A percentile compares a stretch with the other conserved stretches of the same genome.
phyloP scores from a whole-genome alignment of 176 grass and related monocot species.

The Triticum monococcum region DNA sequence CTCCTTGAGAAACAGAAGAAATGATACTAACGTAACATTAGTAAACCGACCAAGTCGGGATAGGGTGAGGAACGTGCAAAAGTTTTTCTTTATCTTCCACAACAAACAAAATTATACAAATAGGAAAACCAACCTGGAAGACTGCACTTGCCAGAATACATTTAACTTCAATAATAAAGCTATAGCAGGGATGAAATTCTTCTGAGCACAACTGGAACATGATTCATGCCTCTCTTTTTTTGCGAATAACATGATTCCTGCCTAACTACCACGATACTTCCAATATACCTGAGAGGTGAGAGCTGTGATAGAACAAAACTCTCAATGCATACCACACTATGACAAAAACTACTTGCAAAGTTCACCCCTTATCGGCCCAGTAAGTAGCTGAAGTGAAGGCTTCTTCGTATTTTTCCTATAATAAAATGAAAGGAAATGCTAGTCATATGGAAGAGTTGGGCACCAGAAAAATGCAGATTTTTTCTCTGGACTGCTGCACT shows the following conservation, averaged over 20 bases:
- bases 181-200: neutral
- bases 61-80: no score
- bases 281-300: neutral
- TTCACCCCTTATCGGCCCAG: neutral
- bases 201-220: neutral
- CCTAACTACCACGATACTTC: neutral
- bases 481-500: no score
- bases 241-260: neutral
- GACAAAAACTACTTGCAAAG: neutral
- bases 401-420: neutral
- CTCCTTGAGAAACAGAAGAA: no score
- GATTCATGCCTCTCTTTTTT: neutral
- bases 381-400: neutral
- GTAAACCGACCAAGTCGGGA: no score
- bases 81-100: no score
- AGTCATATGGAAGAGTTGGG: neutral
- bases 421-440: neutral
- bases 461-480: no score
- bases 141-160: no score
- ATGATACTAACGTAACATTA: no score
- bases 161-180: no score
- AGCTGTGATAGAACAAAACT: neutral
- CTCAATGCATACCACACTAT: neutral
- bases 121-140: neutral
- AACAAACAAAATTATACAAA: no score